Base-by-base conservation (phyloP, 495 filamentous ascomycete genomes). In the Hyaloscypha bicolor region DNA sequence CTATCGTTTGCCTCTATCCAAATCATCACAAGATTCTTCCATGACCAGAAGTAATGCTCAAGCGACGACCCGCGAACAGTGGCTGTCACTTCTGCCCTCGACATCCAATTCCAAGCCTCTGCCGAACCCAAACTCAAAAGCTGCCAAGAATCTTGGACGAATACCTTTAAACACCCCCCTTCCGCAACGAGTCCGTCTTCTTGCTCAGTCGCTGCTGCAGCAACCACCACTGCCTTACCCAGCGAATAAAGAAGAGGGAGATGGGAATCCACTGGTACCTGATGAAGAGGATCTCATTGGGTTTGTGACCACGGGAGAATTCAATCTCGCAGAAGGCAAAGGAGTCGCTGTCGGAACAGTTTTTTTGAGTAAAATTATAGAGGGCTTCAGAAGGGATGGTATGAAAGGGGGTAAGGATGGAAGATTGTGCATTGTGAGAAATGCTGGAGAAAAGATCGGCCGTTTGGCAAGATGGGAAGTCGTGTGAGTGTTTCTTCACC, bases 261-360 rank as follows among this genome's bases (percentile, higher is more conserved):
- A 82, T 25, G 77, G 80, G 39, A 87, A 91, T 65, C 86, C 91
- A 0, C 73, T 85, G 1, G 86, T 91, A 6, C 95, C 95, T 0
- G 77, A 79, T 1, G 90, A 91, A 67, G 82, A 85, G 16, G 92
- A 97, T 73, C 79, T 97, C 33, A 90, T 99, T 48, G 95, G 95
- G 0, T 99, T 97, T 74, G 88, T 97, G 25, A 97, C 93, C 29
- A 91, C 89, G 2, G 95, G 94, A 2, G 90, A 91, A 60, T 97
- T 90, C 69, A 91, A 91, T 69, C 81, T 97, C 4, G 87, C 86
- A 6, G 86, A 93, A 65, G 95, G 94, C 2, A 84, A 83, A 72
- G 89, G 88, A 0, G 88, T 88, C 29, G 94, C 89, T 0, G 82
- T 99, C 65, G 95, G 91, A 0, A 88, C 84, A 21, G 76, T 97